These are phyloP conservation scores for Wickerhamiella spandovensis DNA, from an alignment of 805 yeast species.

Conservation along the genomic window DNA sequence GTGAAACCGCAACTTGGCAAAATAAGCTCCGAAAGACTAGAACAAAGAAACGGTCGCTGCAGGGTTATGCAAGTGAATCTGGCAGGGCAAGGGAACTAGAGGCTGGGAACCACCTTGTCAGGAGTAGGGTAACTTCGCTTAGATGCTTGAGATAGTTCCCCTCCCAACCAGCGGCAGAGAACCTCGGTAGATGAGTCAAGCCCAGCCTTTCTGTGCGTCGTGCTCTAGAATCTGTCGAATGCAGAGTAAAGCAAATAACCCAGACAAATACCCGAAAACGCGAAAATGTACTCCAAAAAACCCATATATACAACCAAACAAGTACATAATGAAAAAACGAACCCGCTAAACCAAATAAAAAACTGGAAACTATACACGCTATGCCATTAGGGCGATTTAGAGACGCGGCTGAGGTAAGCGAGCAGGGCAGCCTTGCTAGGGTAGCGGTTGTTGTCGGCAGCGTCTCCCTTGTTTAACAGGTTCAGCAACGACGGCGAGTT, in stretches of 20 bases:
- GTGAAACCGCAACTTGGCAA: neutral
- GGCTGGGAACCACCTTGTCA: neutral
- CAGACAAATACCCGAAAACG: too few relatives aligned
- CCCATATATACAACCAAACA: too few relatives aligned
- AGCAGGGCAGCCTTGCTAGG: neutral
- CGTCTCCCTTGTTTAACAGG: neutral
- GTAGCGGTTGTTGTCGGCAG: neutral
- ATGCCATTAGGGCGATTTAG: neutral
- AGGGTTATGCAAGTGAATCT: neutral
- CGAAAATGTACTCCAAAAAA: too few relatives aligned
- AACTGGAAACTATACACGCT: too few relatives aligned
- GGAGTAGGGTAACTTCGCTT: neutral
- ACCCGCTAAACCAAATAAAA: too few relatives aligned
- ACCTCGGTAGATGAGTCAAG: neutral
- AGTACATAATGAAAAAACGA: too few relatives aligned
- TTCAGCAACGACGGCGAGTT: neutral
- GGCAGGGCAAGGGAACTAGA: neutral
- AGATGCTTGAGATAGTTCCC: neutral
- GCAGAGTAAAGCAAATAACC: too few relatives aligned
- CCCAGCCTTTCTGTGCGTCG: too few relatives aligned
- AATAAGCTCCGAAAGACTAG: neutral
- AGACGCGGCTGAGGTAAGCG: neutral
- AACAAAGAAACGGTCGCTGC: neutral
- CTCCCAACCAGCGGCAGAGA: neutral
- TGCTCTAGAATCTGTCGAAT: too few relatives aligned